Evolutionary conservation across 2,329 filamentous ascomycete genomes (phyloP).

Genomic region (Exophiala calicioides): DNA sequence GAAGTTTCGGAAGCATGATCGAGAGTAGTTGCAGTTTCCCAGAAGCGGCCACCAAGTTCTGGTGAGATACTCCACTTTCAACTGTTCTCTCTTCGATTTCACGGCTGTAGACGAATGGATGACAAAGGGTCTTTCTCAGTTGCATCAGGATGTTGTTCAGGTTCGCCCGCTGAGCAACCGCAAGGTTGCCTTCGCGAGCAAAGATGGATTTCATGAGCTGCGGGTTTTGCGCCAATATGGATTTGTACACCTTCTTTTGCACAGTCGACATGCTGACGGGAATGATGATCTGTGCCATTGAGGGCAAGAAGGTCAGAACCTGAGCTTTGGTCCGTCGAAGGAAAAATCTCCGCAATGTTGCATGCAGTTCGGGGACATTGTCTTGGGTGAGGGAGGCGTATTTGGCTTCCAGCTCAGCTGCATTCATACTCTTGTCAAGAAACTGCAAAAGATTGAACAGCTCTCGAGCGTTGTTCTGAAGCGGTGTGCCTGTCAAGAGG

Average conservation of each 20-base stretch:
- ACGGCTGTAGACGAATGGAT: constrained; percentile 91
- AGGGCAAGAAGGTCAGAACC: constrained; percentile 86
- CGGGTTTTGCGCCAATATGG: constrained; percentile 87
- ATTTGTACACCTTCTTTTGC: constrained; percentile 92
- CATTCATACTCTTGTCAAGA: constrained; percentile 71
- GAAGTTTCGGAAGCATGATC: constrained; percentile 81
- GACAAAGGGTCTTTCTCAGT: constrained; percentile 88
- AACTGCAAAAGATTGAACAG: constrained; percentile 97
- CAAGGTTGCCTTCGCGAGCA: constrained; percentile 57
- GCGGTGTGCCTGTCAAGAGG: constrained; percentile 81
- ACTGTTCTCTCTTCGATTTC: constrained; percentile 82
- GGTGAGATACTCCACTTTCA: constrained; percentile 61
- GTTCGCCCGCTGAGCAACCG: constrained; percentile 72
- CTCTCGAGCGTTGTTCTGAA: constrained; percentile 83
- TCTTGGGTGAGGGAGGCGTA: constrained; percentile 79
- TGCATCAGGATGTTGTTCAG: constrained; percentile 96
- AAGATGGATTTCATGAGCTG: constrained; percentile 87
- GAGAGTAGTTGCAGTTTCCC: constrained; percentile 84
- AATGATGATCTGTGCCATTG: constrained; percentile 92
- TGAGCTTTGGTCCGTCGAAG: constrained; percentile 81
- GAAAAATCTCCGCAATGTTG: constrained; percentile 74
- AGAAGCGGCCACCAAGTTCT: constrained; percentile 87
- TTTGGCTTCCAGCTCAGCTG: constrained; percentile 70
- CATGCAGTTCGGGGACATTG: constrained; percentile 77
- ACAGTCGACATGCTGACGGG: constrained; percentile 93